Conservation (phyloP, 2,329 filamentous ascomycete genomes). For the Botryotinia narcissicola region DNA sequence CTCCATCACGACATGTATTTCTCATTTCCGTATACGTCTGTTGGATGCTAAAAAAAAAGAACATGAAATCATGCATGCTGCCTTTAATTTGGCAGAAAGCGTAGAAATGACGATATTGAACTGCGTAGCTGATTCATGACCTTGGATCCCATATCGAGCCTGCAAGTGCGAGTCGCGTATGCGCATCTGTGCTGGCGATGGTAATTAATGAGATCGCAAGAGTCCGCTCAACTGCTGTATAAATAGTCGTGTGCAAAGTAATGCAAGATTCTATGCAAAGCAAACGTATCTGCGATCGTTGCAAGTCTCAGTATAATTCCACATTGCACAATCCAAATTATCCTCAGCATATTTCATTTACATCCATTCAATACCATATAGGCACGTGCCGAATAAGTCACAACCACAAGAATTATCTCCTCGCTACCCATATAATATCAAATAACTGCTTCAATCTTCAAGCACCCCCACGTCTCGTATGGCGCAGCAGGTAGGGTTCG, state of each 20-base stretch:
- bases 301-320: not conserved
- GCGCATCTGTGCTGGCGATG: not conserved
- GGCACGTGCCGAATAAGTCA: not conserved
- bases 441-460: not conserved
- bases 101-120: not conserved
- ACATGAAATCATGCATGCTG: not conserved
- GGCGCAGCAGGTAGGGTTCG: not conserved
- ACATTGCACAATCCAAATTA: not conserved
- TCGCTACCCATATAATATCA: not conserved
- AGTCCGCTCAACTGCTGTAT: not conserved
- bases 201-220: too few relatives aligned
- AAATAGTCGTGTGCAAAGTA: not conserved
- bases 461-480: not conserved
- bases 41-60: not conserved
- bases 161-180: not conserved
- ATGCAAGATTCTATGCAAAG: not conserved
- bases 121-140: not conserved
- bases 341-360: not conserved
- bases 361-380: not conserved
- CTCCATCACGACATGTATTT: not conserved
- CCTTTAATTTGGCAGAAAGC: not conserved
- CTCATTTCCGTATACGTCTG: not conserved
- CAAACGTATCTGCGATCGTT: not conserved
- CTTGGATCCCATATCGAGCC: not conserved
- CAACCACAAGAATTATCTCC: not conserved